Conservation (phyloP, 176 grass and related monocot genomes). For the Carex pumila region DNA sequence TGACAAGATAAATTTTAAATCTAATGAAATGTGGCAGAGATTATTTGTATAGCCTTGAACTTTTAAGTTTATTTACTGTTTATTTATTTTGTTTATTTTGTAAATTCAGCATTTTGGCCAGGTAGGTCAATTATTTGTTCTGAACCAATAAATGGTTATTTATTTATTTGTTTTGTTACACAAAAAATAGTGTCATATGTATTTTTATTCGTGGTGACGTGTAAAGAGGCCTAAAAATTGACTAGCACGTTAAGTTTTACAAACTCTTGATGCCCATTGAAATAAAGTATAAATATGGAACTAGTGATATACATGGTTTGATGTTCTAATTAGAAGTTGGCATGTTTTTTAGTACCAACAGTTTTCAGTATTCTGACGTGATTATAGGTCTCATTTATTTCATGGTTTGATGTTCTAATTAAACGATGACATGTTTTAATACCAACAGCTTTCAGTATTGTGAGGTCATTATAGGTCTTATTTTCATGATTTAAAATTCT, state of each 20-base stretch:
- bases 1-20: background rate
- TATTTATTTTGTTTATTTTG: background rate
- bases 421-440: background rate
- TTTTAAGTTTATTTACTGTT: background rate
- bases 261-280: background rate
- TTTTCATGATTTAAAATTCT: background rate
- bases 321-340: background rate
- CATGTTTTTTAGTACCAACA: background rate
- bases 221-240: background rate
- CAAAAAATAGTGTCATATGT: background rate
- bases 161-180: background rate
- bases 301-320: background rate
- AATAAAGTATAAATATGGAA: background rate
- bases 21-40: background rate
- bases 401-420: background rate
- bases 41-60: background rate
- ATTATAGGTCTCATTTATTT: background rate
- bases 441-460: background rate
- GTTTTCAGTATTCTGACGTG: background rate
- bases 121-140: background rate
- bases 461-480: background rate
- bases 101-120: background rate
- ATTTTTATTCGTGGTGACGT: too few relatives aligned
- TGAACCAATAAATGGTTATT: background rate
- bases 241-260: background rate